phyloP scores from a whole-genome alignment of 2,329 filamentous ascomycete genomes.

The Stachybotrys elegans region DNA sequence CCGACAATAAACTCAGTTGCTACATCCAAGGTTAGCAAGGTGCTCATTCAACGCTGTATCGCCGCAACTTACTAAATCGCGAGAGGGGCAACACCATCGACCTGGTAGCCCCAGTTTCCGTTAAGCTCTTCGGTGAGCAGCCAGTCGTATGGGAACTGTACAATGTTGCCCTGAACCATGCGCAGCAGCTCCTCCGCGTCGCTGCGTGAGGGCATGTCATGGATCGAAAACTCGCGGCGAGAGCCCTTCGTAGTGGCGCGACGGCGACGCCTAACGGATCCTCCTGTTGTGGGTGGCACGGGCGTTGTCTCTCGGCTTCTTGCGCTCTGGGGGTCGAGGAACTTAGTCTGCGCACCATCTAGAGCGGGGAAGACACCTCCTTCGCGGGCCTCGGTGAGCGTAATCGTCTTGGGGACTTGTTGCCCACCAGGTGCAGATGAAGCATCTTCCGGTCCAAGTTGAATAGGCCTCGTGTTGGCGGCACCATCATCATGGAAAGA shows the following conservation, averaged over 20 bases:
- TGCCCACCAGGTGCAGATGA: neutral
- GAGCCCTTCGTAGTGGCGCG: constrained; percentile 67
- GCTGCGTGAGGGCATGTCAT: constrained; percentile 69
- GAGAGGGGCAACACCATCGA: constrained; percentile 91
- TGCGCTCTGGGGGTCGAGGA: constrained; percentile 29
- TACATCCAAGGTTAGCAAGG: neutral
- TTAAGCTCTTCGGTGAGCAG: constrained; percentile 84
- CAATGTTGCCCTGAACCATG: constrained; percentile 80
- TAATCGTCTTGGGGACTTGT: too few relatives aligned
- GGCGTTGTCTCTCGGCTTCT: constrained; percentile 26
- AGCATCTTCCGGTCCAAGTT: constrained; percentile 1
- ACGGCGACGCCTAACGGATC: constrained; percentile 56
- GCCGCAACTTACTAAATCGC: constrained; percentile 92
- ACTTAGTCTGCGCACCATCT: constrained; percentile 29
- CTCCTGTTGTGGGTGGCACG: constrained; percentile 25
- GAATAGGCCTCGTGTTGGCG: constrained; percentile 9
- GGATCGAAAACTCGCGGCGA: constrained; percentile 58
- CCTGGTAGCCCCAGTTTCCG: constrained; percentile 94
- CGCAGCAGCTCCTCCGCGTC: constrained; percentile 79
- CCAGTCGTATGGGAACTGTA: constrained; percentile 96
- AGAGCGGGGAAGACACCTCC: constrained; percentile 43
- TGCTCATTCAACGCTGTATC: too few relatives aligned
- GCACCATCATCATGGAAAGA: constrained; percentile 19
- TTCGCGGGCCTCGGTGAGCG: constrained; percentile 29
- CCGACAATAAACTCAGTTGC: neutral